These are phyloP conservation scores for Fomitopsis pulvina DNA, from an alignment of 768 basidiomycete species.

Conservation along the genomic window DNA sequence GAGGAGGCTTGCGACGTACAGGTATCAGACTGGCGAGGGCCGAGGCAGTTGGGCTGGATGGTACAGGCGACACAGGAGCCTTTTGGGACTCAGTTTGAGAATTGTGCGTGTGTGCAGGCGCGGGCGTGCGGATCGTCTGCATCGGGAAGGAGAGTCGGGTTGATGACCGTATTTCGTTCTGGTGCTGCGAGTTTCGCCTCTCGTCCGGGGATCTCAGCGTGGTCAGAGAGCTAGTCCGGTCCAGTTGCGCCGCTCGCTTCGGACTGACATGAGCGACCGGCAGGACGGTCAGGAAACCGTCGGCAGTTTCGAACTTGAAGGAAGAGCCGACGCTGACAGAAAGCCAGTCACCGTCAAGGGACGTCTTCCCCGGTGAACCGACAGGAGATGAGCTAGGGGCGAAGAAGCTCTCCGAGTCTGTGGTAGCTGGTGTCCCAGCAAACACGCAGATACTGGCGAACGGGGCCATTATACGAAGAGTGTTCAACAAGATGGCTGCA, in stretches of 20 bases:
- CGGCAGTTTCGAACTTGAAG: not conserved
- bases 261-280: not conserved
- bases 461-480: slow-evolving; percentile 53
- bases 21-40: not conserved
- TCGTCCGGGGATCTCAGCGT: not conserved
- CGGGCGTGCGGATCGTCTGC: not conserved
- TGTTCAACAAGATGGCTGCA: slow-evolving; percentile 61
- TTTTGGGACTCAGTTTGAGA: not conserved
- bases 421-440: not conserved
- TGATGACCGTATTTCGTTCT: not conserved
- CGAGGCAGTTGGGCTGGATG: not conserved
- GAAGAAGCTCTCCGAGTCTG: slow-evolving; percentile 20
- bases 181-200: not conserved
- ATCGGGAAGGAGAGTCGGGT: not conserved
- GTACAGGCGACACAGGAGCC: not conserved
- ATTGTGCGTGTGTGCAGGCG: not conserved
- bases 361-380: not conserved
- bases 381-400: slow-evolving; percentile 15
- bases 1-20: not conserved
- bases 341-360: not conserved
- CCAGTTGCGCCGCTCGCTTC: not conserved
- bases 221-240: not conserved
- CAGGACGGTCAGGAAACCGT: not conserved
- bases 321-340: not conserved
- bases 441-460: slow-evolving; percentile 31